Evolutionary conservation across 495 filamentous ascomycete genomes (phyloP), one percentile per base, ranked within the genome.

Genomic region (Bacidia gigantensis): DNA sequence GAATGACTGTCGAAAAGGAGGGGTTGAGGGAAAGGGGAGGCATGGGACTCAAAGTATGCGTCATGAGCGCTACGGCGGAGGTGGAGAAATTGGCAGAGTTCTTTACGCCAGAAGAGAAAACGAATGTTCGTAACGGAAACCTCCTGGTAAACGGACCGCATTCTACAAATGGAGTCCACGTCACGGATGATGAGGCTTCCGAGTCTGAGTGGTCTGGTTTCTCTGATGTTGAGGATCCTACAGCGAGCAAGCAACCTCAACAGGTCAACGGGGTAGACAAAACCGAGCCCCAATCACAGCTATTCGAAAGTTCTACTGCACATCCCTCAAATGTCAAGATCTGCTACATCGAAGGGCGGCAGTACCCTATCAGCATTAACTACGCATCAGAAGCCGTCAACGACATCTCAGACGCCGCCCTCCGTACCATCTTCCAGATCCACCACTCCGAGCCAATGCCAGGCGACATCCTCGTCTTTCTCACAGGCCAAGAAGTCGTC

Each of bases 41-140:
- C 11, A 66, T 86, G 40, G 78, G 83, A 0, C 68, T 97, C 52
- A 97, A 95, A 62, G 82, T 95, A 10, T 77, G 93, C 14, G 78
- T 96, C 57, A 99, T 99, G 93, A 95, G 88, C 69, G 93, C 93
- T 46, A 99, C 93, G 14, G 84, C 87, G 17, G 87, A 96, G 64
- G 79, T 92, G 56, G 83, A 88, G 52, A 79, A 70, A 50, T 75
- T 96, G 23, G 72, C 77, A 40, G 67, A 70, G 0, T 97, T 95
- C 65, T 95, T 95, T 61, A 73, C 75, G 41, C 69, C 68, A 11
- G 72, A 64, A 11, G 67, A 58, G 53, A 42, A 38, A 40, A 20
- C 11, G 11, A 35, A 53, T 20, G 23, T 22, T 43, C 5, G n/a
- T 7, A 56, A 46, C n/a, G 48, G 50, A n/a, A 21, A 24, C 26